Conservation (phyloP, 371 early-diverging fungal species). For the Spraguea lophii region DNA sequence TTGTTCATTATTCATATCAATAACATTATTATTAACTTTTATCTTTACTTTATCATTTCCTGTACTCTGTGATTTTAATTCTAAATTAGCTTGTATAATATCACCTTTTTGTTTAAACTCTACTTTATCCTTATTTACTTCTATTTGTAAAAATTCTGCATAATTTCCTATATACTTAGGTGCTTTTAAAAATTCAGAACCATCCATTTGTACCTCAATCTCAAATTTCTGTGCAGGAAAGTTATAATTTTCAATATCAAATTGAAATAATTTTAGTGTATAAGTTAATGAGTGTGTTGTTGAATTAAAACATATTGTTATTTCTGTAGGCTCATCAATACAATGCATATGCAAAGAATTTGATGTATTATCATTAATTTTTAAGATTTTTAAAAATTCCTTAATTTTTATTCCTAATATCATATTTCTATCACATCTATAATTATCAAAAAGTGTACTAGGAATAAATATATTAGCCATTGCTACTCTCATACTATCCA, state of each 20-base stretch:
- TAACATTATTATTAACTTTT: not conserved
- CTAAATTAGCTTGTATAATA: conserved; percentile 13
- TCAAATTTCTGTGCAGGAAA: conserved; percentile 22
- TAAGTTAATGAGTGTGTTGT: conserved; percentile 7
- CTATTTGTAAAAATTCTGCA: conserved; percentile 27
- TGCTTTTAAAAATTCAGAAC: conserved; percentile 19
- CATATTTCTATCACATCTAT: conserved; percentile 42
- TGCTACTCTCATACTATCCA: conserved; percentile 45
- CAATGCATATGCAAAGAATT: conserved; percentile 5
- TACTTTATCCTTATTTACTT: conserved; percentile 15
- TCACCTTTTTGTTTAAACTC: conserved; percentile 31
- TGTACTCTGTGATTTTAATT: not conserved
- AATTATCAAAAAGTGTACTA: conserved; percentile 37
- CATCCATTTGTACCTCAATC: conserved; percentile 16
- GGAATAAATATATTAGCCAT: conserved; percentile 40
- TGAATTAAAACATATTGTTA: conserved; percentile 10
- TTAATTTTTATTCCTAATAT: conserved; percentile 36
- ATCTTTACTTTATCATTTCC: conserved; percentile 1
- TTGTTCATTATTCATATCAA: too few relatives aligned
- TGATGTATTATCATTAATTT: conserved; percentile 16
- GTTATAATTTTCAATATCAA: conserved; percentile 17
- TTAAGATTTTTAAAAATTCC: conserved; percentile 32
- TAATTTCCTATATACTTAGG: conserved; percentile 25
- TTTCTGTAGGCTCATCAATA: conserved; percentile 14
- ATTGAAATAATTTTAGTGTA: conserved; percentile 21